phyloP scores from a whole-genome alignment of 2,329 filamentous ascomycete species.

The Neoascochyta sp. region DNA sequence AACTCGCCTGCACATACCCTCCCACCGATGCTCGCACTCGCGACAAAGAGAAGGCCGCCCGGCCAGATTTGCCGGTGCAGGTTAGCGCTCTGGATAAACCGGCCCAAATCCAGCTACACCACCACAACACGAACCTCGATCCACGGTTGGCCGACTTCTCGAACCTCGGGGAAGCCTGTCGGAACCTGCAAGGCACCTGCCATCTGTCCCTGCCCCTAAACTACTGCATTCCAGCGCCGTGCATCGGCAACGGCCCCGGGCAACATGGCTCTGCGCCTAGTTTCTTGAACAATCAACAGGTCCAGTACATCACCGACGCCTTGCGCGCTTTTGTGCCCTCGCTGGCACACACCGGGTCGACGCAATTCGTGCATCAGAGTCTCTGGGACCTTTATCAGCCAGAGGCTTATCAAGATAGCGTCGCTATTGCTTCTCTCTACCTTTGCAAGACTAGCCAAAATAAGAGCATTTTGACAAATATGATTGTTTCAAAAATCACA shows the following conservation, averaged over 20 bases:
- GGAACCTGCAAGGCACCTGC: too few relatives aligned
- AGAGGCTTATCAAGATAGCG: constrained; percentile 24
- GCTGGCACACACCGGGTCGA: constrained; percentile 22
- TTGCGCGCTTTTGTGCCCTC: constrained; percentile 17
- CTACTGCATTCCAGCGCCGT: too few relatives aligned
- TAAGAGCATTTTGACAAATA: constrained; percentile 11
- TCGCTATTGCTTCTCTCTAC: constrained; percentile 22
- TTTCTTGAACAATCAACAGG: constrained; percentile 14
- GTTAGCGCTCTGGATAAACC: constrained; percentile 3
- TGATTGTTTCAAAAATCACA: constrained; percentile 21
- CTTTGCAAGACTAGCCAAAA: constrained; percentile 21
- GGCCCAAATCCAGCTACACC: constrained; percentile 3
- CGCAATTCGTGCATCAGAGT: constrained; percentile 22
- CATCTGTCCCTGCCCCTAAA: too few relatives aligned
- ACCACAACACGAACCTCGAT: constrained; percentile 5
- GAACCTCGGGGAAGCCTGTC: too few relatives aligned
- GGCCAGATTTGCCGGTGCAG: constrained; percentile 14
- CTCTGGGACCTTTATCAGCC: constrained; percentile 20
- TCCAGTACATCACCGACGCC: constrained; percentile 10
- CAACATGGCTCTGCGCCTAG: constrained; percentile 9
- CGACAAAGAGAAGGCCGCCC: constrained; percentile 26
- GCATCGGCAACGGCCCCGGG: too few relatives aligned
- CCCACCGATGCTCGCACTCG: constrained; percentile 12
- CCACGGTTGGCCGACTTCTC: too few relatives aligned
- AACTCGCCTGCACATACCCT: constrained; percentile 26